Evolutionary conservation across 768 basidiomycete species (phyloP), one percentile per base, ranked within the genome.

Genomic region (Suillus variegatus): DNA sequence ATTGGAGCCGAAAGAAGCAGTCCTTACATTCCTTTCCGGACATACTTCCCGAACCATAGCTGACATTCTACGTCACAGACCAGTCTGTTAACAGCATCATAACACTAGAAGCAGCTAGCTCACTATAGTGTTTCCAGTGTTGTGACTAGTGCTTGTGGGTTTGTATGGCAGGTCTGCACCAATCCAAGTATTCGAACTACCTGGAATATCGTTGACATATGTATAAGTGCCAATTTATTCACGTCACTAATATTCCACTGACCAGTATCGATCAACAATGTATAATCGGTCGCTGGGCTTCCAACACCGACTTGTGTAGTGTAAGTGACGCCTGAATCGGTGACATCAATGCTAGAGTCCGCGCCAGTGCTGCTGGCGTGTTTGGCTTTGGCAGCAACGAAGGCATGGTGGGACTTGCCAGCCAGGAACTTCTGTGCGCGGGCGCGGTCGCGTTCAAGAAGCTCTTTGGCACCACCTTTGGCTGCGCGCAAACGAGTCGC

Each of bases 241-340:
- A 40, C 43, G 54, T 32, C 66, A 61, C 54, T 64, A 28, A 6
- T 49, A 20, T 38, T 40, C 28, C 13, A 67, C 75, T 54, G 61
- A 80, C 85, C 84, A 7, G 84, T 87, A 62, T 86, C 85, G 35
- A 86, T 85, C 49, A 87, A 76, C 41, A 88, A 80, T 2, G 77
- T 82, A 70, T 79, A 86, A 47, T 77, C 66, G 14, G 81, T 81
- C 4, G 85, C 72, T 9, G 85, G 84, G 63, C 69, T 76, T 10
- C 85, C 85, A 25, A 88, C 79, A 60, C 80, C 81, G 43, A 86
- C 81, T 25, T 78, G 70, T 66, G 81, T 76, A 16, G 82, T 82
- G 73, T 87, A 87, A 28, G 82, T 84, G n/a, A 87, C 82, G 63
- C 75, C 78, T 65, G 87, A 78, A 72, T 88, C 85, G 49, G 84